Conservation (phyloP, 2,329 filamentous ascomycete species). For the Zymoseptoria ardabiliae region DNA sequence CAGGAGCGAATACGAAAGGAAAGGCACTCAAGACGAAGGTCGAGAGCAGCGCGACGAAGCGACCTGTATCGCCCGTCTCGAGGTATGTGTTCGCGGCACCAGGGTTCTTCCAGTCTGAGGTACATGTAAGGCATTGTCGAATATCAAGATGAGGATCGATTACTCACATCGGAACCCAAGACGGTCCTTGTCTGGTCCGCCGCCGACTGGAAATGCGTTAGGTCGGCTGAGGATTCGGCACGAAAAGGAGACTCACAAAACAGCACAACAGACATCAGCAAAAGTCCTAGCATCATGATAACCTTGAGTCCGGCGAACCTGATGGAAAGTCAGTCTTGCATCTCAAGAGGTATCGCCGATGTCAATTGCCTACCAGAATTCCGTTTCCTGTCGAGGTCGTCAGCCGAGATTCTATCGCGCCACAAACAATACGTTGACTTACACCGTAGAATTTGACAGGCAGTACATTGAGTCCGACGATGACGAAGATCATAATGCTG, state of each 20-base stretch:
- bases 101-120: slow-evolving; percentile 39
- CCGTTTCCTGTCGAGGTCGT: slow-evolving; percentile 32
- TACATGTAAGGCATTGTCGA: background rate
- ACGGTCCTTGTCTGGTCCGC: slow-evolving; percentile 44
- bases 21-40: slow-evolving; percentile 47
- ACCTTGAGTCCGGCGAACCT: slow-evolving; percentile 41
- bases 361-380: slow-evolving; percentile 39
- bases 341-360: background rate
- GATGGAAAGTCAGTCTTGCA: background rate
- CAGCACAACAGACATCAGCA: slow-evolving; percentile 48
- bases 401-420: background rate
- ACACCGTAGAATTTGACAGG: slow-evolving; percentile 43
- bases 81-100: slow-evolving; percentile 45
- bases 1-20: slow-evolving; percentile 49
- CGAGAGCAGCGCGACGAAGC: slow-evolving; percentile 47
- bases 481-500: slow-evolving; percentile 31
- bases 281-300: slow-evolving; percentile 44
- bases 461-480: slow-evolving; percentile 40
- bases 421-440: background rate
- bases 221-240: background rate
- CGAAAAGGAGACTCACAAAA: slow-evolving; percentile 33
- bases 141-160: background rate
- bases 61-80: slow-evolving; percentile 39
- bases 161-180: slow-evolving; percentile 41
- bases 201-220: slow-evolving; percentile 32